Conservation (phyloP, 495 filamentous ascomycete species). For the Penicillium psychrofluorescens region DNA sequence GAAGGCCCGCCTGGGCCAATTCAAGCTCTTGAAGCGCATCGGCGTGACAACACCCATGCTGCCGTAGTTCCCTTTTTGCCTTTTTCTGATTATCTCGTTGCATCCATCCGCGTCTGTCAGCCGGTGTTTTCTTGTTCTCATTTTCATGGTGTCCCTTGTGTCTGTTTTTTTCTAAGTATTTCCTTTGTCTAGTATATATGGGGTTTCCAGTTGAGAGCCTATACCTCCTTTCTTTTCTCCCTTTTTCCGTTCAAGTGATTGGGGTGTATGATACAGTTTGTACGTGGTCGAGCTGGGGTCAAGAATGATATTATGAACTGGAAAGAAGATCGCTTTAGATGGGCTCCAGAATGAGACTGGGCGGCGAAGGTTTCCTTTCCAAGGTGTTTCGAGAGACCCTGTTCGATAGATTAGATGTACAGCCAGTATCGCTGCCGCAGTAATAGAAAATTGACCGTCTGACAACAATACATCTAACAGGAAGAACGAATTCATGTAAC, state of each 20-base stretch:
- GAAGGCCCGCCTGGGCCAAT: slow-evolving; percentile 49
- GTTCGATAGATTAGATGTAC: no score
- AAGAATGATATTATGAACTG: neutral
- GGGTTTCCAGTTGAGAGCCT: slow-evolving; percentile 15
- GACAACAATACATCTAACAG: no score
- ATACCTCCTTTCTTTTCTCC: slow-evolving; percentile 5
- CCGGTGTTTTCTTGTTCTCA: slow-evolving; percentile 7
- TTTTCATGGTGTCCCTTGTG: slow-evolving; percentile 3
- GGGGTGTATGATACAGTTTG: slow-evolving; percentile 2
- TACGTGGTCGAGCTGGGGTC: neutral
- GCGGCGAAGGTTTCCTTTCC: no score
- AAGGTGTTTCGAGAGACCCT: no score
- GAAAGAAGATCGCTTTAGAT: no score
- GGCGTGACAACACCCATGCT: slow-evolving; percentile 13
- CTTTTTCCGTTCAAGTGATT: neutral
- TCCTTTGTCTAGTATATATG: slow-evolving; percentile 26
- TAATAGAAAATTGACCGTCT: no score
- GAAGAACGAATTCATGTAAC: slow-evolving; percentile 20
- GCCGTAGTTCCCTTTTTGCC: slow-evolving; percentile 8
- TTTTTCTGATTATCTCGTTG: slow-evolving; percentile 2
- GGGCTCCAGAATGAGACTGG: no score
- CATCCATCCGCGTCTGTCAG: slow-evolving; percentile 3
- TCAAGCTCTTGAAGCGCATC: slow-evolving; percentile 27
- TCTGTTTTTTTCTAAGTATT: slow-evolving; percentile 1
- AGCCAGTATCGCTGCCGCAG: no score